Base-by-base conservation (phyloP, 2,329 filamentous ascomycete species). In the Chaetomiaceae sp. region DNA sequence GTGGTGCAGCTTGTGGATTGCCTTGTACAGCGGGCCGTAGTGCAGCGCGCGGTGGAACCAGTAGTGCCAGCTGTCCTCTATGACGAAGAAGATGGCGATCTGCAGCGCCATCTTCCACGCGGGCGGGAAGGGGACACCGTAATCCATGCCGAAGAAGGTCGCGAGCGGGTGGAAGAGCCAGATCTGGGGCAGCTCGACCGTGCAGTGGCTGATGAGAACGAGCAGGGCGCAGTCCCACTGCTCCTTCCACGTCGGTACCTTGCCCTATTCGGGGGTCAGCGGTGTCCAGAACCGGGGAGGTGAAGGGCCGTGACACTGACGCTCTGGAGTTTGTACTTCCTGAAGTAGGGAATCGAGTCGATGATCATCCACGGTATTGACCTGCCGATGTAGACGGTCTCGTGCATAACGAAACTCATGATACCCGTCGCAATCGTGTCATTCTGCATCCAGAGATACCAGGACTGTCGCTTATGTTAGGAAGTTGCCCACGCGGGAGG, bases 141-240 rank as follows among this genome's bases (percentile, higher is more conserved):
- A 95, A 49, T 83, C 76, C 69, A 98, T 84, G 60, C 93, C 93
- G 65, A 88, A 90, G 70, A 81, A 95, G 64, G 90, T 88, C 48
- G 91, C 91, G 74, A 96, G 81, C 24, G 93, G 93, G 74, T 98
- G 93, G 79, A 98, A 98, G 60, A 97, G 79, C 91, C 91, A 97
- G 67, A 97, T 97, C 70, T 97, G 93, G 52, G 93, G 93, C 30
- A 98, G 80, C 70, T 98, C 93, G 67, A 96, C 93, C 56, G 93
- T 97, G 70, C 97, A 95, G 69, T 98, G 93, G 65, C 84, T 90
- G 61, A 97, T 74, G 55, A 98, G 84, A 54, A 98, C 93, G 56
- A 96, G 83, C 66, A 81, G 83, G 50, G 93, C 90, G 72, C 93
- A 98, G 62, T 90, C 81, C 81, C 88, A 95, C 70, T 98, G 93